Evolutionary conservation across 306 rosid genomes (phyloP), one percentile per base, ranked within the genome.

Genomic region (Prunus persica): DNA sequence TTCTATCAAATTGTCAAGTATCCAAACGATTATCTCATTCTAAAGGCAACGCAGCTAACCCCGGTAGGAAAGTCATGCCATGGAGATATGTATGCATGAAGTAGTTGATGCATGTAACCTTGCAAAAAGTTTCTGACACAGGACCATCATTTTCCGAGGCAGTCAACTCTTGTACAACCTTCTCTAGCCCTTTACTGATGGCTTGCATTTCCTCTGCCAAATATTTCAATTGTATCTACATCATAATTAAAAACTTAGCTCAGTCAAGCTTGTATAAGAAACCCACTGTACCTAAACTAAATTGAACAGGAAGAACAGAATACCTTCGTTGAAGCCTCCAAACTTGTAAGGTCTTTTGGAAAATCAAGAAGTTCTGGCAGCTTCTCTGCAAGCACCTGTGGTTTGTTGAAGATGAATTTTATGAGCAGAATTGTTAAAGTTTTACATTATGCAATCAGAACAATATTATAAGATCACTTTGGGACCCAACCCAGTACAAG

Each of bases 121-220:
- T 86, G 88, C 98, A 89, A 86, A 92, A 95, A 68, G 3, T 32
- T 80, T 79, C 92, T 20, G 98, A 95, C 75, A 95, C 87, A 2
- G 62, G 84, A 54, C 98, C 98, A 55, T 95, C 98, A 81, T 86
- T 90, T 86, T 89, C 97, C 16, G 98, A 89, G 65, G 90, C 89
- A 67, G 95, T 80, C 86, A 95, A 81, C 84, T 95, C 97, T 86
- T 90, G 97, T 68, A 92, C 90, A 71, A 95, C 95, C 84, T 92
- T 95, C 87, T 95, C 98, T 57, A 90, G 86, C 79, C 97, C 98
- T 86, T 95, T 95, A 82, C 88, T 90, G 49, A 95, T 81, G 75
- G 98, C 96, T 87, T 92, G 97, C 99, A 95, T 95, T 89, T 95
- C 97, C 85, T 95, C 99, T 27, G 99, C 99, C 92, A 95, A 81